Percentiles rank a stretch among this genome's conserved stretches.
Conservation (phyloP, 2,329 filamentous ascomycete species). For the Aspergillus novofumigatus region DNA sequence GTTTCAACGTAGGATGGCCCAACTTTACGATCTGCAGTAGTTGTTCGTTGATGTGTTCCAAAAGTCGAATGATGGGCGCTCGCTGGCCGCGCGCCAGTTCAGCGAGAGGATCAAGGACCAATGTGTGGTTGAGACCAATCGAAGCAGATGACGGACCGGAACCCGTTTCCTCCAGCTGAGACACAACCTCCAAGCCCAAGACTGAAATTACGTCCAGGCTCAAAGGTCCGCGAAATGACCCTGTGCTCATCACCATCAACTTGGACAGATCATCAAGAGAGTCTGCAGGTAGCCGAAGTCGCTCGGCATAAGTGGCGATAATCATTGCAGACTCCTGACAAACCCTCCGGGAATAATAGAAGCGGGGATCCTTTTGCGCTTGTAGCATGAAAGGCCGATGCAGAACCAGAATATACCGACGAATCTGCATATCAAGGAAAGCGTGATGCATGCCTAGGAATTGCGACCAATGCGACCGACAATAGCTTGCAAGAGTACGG, state of each 20-base stretch:
- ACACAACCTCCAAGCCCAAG: no score
- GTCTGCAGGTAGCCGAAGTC: constrained; percentile 7
- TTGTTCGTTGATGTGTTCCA: no score
- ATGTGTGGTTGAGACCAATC: no score
- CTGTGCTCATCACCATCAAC: constrained; percentile 12
- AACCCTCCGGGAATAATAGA: constrained; percentile 15
- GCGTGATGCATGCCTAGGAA: no score
- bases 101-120: no score
- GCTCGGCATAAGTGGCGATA: constrained; percentile 16
- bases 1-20: no score
- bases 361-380: constrained; percentile 11
- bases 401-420: constrained; percentile 14
- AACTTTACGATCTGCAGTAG: no score
- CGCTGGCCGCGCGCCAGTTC: no score
- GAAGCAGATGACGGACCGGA: no score
- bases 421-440: constrained; percentile 14
- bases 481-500: neutral
- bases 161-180: no score
- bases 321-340: constrained; percentile 16
- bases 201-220: constrained; percentile 19
- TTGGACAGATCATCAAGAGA: constrained; percentile 11
- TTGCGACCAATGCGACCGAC: no score
- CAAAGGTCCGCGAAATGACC: constrained; percentile 18
- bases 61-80: no score
- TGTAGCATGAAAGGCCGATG: constrained; percentile 14